Conservation (phyloP, 805 yeast genomes). For the Cyberlindnera veronae region DNA sequence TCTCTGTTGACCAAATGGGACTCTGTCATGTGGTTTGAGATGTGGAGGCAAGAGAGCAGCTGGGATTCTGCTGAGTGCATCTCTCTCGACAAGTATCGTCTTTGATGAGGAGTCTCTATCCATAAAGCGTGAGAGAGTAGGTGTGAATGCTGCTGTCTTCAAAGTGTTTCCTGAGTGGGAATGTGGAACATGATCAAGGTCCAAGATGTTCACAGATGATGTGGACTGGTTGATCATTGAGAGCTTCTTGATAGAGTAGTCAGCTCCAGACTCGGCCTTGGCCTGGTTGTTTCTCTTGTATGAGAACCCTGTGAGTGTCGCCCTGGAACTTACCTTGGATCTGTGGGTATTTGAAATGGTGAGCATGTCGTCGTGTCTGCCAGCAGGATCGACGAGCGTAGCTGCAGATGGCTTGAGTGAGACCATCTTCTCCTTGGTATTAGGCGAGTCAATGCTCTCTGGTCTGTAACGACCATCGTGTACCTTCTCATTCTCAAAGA, state of each 20-base stretch:
- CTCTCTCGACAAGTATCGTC: slow-evolving; percentile 21
- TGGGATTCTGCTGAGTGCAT: slow-evolving; percentile 28
- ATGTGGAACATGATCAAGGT: neutral
- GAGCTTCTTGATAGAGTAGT: slow-evolving; percentile 21
- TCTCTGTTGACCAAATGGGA: slow-evolving; percentile 1
- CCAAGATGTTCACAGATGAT: slow-evolving; percentile 14
- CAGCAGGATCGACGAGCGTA: slow-evolving; percentile 24
- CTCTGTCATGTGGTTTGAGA: slow-evolving; percentile 20
- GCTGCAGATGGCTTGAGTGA: slow-evolving; percentile 28
- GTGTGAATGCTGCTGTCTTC: slow-evolving; percentile 8
- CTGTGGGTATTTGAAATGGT: slow-evolving; percentile 3
- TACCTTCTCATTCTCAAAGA: neutral
- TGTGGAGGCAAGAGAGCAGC: slow-evolving; percentile 27
- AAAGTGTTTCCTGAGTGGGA: slow-evolving; percentile 4
- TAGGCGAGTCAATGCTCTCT: slow-evolving; percentile 2
- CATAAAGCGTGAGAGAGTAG: slow-evolving; percentile 11
- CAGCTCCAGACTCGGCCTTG: slow-evolving; percentile 2
- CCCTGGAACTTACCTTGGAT: slow-evolving; percentile 2
- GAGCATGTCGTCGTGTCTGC: slow-evolving; percentile 4
- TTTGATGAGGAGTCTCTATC: slow-evolving; percentile 8
- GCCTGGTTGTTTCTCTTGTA: slow-evolving; percentile 1
- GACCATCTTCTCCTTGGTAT: slow-evolving; percentile 11
- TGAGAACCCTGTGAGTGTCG: neutral
- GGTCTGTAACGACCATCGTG: slow-evolving; percentile 3
- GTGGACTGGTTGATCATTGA: slow-evolving; percentile 25